A percentile compares a stretch with the other conserved stretches of the same genome.
Conservation (phyloP, 2,329 filamentous ascomycete genomes). For the Penicillium corylophilum region DNA sequence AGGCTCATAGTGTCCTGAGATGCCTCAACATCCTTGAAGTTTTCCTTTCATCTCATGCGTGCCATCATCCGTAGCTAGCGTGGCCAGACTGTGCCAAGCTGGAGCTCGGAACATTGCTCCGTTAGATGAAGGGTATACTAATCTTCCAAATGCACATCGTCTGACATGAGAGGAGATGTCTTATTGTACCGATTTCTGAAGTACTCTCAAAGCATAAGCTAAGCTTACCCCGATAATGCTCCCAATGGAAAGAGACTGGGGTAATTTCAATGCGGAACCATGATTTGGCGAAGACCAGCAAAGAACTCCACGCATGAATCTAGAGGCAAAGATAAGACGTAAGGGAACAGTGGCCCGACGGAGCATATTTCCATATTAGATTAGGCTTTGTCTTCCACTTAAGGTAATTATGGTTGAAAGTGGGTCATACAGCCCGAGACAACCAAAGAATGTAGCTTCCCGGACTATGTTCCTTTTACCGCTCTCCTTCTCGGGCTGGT, state of each 20-base stretch:
- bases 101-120: not conserved
- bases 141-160: not conserved
- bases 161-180: not conserved
- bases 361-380: slow-evolving; percentile 21
- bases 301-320: not conserved
- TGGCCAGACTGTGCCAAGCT: slow-evolving; percentile 10
- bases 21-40: no score
- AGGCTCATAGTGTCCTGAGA: no score
- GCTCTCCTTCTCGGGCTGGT: slow-evolving; percentile 1
- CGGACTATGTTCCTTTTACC: not conserved
- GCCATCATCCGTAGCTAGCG: not conserved
- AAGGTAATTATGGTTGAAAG: slow-evolving; percentile 15
- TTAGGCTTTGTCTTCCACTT: slow-evolving; percentile 15
- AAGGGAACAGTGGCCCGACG: slow-evolving; percentile 3
- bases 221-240: no score
- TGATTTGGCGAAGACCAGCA: no score
- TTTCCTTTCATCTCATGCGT: not conserved
- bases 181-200: not conserved
- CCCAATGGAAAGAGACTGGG: not conserved
- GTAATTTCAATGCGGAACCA: not conserved
- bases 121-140: not conserved
- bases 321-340: not conserved
- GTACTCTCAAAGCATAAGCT: not conserved
- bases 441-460: slow-evolving; percentile 8
- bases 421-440: slow-evolving; percentile 5